These are phyloP conservation scores for Vitis riparia DNA, from an alignment of 164 flowering plant species.

Conservation along the genomic window DNA sequence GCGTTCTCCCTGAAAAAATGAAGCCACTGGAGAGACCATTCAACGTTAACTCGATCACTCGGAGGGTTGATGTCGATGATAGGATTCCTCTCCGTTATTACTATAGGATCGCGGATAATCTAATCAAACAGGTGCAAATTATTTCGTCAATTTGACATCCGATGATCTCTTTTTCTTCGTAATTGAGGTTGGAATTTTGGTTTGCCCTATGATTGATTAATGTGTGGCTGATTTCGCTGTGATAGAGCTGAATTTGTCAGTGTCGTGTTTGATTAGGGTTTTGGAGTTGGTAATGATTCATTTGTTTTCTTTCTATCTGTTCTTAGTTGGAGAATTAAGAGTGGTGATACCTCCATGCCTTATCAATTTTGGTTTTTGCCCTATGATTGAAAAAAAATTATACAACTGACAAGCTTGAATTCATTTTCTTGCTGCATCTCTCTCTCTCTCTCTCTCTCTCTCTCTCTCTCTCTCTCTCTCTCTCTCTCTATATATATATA, in stretches of 20 bases:
- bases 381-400: too few species aligned
- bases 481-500: too few species aligned
- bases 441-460: too few species aligned
- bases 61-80: conserved; percentile 75
- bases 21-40: conserved; percentile 36
- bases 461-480: too few species aligned
- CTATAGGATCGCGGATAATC: conserved; percentile 85
- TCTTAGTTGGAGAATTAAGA: too few species aligned
- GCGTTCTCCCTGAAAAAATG: conserved; percentile 20
- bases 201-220: neutral
- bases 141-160: neutral
- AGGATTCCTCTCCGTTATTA: conserved; percentile 77
- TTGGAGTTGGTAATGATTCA: neutral
- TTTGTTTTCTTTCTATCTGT: too few species aligned
- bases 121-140: conserved; percentile 74
- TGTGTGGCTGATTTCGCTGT: neutral
- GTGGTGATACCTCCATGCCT: too few species aligned
- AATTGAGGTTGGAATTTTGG: neutral
- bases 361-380: too few species aligned
- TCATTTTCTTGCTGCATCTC: too few species aligned
- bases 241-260: neutral
- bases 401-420: too few species aligned
- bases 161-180: neutral
- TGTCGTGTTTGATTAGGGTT: neutral
- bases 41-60: conserved; percentile 52